A percentile compares a stretch with the other conserved stretches of the same genome.
phyloP scores from a whole-genome alignment of 306 rosid genomes.

The Leucaena leucocephala region DNA sequence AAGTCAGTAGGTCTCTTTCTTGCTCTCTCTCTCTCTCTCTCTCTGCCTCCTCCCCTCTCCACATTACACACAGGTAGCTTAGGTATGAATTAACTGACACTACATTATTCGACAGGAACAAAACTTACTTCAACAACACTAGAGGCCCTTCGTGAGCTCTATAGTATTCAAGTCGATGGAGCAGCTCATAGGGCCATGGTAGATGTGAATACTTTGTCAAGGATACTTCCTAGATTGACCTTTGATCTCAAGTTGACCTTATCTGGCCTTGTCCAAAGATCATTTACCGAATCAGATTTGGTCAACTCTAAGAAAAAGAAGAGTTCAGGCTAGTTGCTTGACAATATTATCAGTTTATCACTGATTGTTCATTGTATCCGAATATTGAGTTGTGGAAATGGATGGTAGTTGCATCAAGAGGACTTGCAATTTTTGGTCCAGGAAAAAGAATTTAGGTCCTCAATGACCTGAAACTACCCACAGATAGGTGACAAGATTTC shows the following conservation, averaged over 20 bases:
- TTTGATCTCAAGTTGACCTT: conserved; percentile 59
- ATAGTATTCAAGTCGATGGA: conserved; percentile 54
- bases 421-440: neutral
- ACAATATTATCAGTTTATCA: conserved; percentile 15
- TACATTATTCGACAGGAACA: conserved; percentile 51
- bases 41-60: neutral
- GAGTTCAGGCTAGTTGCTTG: conserved; percentile 35
- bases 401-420: neutral
- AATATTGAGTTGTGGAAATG: conserved; percentile 27
- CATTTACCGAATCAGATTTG: conserved; percentile 61
- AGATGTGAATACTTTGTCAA: conserved; percentile 65
- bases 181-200: conserved; percentile 88
- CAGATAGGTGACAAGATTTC: neutral
- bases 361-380: conserved; percentile 23
- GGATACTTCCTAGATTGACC: conserved; percentile 65
- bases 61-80: neutral
- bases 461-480: neutral
- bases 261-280: conserved; percentile 54
- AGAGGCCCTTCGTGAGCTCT: conserved; percentile 58
- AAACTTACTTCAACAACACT: conserved; percentile 46
- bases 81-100: conserved; percentile 32
- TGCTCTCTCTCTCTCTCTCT: conserved; percentile 9
- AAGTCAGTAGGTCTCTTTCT: conserved; percentile 62
- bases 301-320: conserved; percentile 66
- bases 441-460: neutral